Evolutionary conservation across 352 stramenopile genomes (phyloP).

Genomic region (Blastocystis sp.): DNA sequence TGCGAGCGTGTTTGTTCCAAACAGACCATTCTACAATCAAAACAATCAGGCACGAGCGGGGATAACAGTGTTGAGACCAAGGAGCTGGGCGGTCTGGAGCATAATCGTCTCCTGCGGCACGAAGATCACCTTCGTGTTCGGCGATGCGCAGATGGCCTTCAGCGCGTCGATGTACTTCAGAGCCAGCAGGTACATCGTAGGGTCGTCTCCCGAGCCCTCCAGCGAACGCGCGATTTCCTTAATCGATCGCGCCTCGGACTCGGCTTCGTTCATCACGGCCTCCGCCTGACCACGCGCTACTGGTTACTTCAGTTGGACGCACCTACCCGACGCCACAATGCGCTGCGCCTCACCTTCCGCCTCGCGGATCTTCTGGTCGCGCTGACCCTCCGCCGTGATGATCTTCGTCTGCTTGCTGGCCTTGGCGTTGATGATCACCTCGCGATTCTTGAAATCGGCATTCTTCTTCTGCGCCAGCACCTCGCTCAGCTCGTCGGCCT

Average conservation of each 20-base stretch:
- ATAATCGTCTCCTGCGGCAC: constrained; percentile 72
- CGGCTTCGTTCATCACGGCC: constrained; percentile 73
- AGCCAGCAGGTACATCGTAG: constrained; percentile 72
- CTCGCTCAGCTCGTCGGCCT: constrained; percentile 71
- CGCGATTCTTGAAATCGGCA: constrained; percentile 74
- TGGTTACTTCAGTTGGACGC: not conserved
- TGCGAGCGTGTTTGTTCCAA: not conserved
- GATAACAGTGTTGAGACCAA: constrained; percentile 72
- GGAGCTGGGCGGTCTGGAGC: constrained; percentile 70
- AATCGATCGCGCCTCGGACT: constrained; percentile 71
- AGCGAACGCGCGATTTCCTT: constrained; percentile 72
- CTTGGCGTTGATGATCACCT: constrained; percentile 74
- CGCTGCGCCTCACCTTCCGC: constrained; percentile 73
- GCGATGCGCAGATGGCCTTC: constrained; percentile 56
- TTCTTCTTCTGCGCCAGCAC: constrained; percentile 74
- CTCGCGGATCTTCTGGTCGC: constrained; percentile 73
- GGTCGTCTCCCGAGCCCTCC: constrained; percentile 70
- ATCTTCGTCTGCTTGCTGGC: constrained; percentile 73
- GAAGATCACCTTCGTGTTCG: constrained; percentile 70
- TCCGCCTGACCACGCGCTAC: constrained; percentile 72
- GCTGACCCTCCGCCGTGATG: constrained; percentile 73
- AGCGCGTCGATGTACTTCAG: constrained; percentile 74
- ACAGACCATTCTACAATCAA: not conserved
- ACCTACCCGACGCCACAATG: constrained; percentile 70
- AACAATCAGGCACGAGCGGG: constrained; percentile 14